phyloP scores from a whole-genome alignment of 805 yeast species.

The Groenewaldozyma tartarivorans region DNA sequence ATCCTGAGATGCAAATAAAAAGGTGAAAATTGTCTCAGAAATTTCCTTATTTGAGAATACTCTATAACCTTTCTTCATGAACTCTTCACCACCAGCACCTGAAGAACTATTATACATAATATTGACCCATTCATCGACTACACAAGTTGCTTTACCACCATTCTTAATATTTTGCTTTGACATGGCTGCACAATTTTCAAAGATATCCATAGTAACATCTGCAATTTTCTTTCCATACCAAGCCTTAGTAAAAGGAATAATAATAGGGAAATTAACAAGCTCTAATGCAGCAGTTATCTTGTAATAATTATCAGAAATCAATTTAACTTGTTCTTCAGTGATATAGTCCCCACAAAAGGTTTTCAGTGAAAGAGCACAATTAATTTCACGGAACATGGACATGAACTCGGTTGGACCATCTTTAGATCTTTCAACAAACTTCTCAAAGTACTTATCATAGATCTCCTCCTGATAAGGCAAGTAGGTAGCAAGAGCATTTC shows the following conservation, averaged over 20 bases:
- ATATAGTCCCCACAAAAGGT: slow-evolving; percentile 96
- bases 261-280: slow-evolving; percentile 94
- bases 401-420: slow-evolving; percentile 69
- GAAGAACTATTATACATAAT: slow-evolving; percentile 65
- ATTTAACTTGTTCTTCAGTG: slow-evolving; percentile 80
- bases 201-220: slow-evolving; percentile 86
- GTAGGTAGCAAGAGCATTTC: slow-evolving; percentile 71
- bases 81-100: slow-evolving; percentile 32
- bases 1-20: slow-evolving; percentile 95
- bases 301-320: slow-evolving; percentile 86
- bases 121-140: slow-evolving; percentile 91
- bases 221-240: slow-evolving; percentile 96
- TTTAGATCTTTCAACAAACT: slow-evolving; percentile 46
- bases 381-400: slow-evolving; percentile 89
- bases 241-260: slow-evolving; percentile 90
- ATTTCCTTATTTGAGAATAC: slow-evolving; percentile 86
- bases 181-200: slow-evolving; percentile 78
- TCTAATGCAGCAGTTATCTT: slow-evolving; percentile 92
- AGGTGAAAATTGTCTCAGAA: slow-evolving; percentile 93
- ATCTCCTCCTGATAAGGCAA: slow-evolving; percentile 76
- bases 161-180: slow-evolving; percentile 71
- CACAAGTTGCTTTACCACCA: slow-evolving; percentile 76
- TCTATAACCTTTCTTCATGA: slow-evolving; percentile 56
- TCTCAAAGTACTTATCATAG: slow-evolving; percentile 72
- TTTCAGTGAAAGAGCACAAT: slow-evolving; percentile 88